Conservation (phyloP, 805 yeast genomes). For the Candida ovalis region DNA sequence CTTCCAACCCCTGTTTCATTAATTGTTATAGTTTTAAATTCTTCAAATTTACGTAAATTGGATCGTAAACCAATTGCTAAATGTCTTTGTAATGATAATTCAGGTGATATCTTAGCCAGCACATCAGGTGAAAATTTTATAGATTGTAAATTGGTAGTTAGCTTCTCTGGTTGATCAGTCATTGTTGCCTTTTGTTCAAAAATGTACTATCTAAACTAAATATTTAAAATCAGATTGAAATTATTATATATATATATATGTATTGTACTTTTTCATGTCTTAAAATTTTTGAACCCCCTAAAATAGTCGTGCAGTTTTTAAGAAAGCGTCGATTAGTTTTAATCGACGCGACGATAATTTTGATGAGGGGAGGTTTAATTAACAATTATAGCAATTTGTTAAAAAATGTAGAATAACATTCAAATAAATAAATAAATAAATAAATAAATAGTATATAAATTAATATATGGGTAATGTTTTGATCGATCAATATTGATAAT, state of each 20-base stretch:
- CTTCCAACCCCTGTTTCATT: slow-evolving; percentile 35
- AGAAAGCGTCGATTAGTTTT: not conserved
- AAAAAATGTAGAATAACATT: slow-evolving; percentile 1
- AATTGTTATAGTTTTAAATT: slow-evolving; percentile 58
- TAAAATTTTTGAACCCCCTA: not conserved
- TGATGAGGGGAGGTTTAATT: not conserved
- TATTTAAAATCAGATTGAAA: too few relatives aligned
- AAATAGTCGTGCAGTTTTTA: not conserved
- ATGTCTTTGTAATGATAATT: slow-evolving; percentile 75
- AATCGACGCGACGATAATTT: not conserved
- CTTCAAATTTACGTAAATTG: slow-evolving; percentile 62
- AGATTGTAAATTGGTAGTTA: slow-evolving; percentile 29
- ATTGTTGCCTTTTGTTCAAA: too few relatives aligned
- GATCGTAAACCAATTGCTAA: slow-evolving; percentile 75
- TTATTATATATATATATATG: too few relatives aligned
- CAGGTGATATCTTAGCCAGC: slow-evolving; percentile 82
- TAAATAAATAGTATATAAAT: slow-evolving; percentile 12
- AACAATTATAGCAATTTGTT: not conserved
- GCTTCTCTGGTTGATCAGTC: not conserved
- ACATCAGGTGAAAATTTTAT: slow-evolving; percentile 77
- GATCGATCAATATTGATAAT: not conserved
- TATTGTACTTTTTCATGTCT: too few relatives aligned
- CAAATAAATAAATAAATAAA: slow-evolving; percentile 1
- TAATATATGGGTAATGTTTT: not conserved
- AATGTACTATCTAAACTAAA: too few relatives aligned